Evolutionary conservation across 83 land plant species (phyloP).

Genomic region (Thuja plicata): DNA sequence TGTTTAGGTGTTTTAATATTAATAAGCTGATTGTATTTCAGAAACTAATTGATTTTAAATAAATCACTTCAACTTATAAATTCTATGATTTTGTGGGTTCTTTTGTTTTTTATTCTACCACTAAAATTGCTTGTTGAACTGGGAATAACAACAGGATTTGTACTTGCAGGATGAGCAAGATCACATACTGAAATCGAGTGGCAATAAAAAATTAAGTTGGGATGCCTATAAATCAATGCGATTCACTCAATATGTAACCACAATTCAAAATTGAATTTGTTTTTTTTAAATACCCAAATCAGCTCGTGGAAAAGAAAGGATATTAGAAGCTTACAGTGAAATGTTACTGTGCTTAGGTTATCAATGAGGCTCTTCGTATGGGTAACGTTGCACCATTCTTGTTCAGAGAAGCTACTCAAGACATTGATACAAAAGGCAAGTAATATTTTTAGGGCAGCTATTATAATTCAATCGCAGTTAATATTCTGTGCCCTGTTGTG

Average conservation of each 20-base stretch:
- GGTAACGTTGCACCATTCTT: not conserved
- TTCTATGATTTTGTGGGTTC: not conserved
- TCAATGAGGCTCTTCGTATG: not conserved
- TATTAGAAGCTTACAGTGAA: not conserved
- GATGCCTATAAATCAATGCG: conserved; percentile 6
- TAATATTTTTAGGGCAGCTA: not conserved
- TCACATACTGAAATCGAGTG: not conserved
- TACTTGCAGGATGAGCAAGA: not conserved
- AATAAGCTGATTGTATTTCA: not conserved
- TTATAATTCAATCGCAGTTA: not conserved
- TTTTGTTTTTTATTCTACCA: not conserved
- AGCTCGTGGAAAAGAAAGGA: too few species aligned
- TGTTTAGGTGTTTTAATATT: too few species aligned
- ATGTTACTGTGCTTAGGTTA: not conserved
- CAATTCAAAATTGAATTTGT: not conserved
- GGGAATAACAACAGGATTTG: not conserved
- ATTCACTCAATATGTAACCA: not conserved
- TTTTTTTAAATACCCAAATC: not conserved
- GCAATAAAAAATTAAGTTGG: not conserved
- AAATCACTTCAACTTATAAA: too few species aligned
- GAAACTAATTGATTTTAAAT: too few species aligned
- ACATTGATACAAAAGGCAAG: not conserved
- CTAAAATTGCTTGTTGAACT: not conserved
- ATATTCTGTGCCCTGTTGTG: not conserved
- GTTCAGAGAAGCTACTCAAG: not conserved